These are phyloP conservation scores for Diatrype stigma DNA, from an alignment of 2,329 filamentous ascomycete genomes.

Conservation along the genomic window DNA sequence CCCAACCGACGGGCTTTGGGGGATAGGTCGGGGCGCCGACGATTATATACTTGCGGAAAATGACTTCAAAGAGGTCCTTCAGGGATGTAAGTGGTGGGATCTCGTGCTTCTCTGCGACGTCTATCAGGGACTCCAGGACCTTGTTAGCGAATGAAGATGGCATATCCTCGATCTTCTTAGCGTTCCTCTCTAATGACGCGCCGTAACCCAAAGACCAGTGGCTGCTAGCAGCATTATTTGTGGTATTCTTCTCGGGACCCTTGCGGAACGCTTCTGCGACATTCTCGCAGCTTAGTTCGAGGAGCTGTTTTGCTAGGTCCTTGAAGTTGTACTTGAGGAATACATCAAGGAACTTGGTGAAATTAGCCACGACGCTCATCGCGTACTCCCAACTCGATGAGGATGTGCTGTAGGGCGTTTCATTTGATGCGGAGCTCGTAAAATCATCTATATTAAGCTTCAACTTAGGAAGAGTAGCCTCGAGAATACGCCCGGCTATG, in stretches of 20 bases:
- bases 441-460: not conserved
- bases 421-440: not conserved
- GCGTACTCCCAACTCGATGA: not conserved
- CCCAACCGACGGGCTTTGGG: not conserved
- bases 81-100: not conserved
- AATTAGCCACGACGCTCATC: not conserved
- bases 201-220: no score
- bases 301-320: not conserved
- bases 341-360: not conserved
- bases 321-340: not conserved
- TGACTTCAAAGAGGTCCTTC: not conserved
- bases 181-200: not conserved
- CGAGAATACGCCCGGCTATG: not conserved
- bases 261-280: not conserved
- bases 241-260: not conserved
- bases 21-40: not conserved
- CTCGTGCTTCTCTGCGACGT: not conserved
- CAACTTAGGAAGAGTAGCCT: not conserved
- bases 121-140: not conserved
- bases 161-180: not conserved
- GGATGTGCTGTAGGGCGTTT: not conserved
- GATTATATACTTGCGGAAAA: constrained; percentile 3
- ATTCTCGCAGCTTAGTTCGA: not conserved
- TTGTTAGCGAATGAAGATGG: not conserved
- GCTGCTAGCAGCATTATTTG: no score